Base-by-base conservation (phyloP, 768 basidiomycete species). In the Rhodotorula babjevae region DNA sequence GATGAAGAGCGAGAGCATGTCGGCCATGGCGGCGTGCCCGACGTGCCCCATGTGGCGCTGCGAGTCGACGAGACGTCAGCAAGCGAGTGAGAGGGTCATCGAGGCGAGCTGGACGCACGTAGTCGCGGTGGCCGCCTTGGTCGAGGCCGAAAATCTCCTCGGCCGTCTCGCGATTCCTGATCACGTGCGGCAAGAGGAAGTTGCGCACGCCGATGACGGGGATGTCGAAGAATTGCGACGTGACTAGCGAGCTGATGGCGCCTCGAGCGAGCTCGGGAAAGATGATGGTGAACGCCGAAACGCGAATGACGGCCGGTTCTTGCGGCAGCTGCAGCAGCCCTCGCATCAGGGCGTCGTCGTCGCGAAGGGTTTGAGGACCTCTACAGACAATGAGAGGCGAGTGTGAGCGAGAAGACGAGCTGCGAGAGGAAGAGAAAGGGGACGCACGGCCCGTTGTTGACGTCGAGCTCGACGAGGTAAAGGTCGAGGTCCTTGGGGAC, bases 1-100 rank as follows among this genome's bases (percentile, higher is more conserved):
- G 11, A 74, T 31, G 55, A 64, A 74, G 11, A 74, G 66, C 14
- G 66, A 44, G 7, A 74, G 46, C 73, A 74, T 74, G 63, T 74
- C 73, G 16, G 62, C 73, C 12, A 70, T 42, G 0, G 66, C 69
- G 0, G 16, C 19, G 55, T 74, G 73, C 2, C 61, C 52, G 25
- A 61, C 9, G 10, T n/a, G 23, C 0, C 55, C 49, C 29, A 73
- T 68, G 65, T 73, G 72, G 2, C 72, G 67, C 72, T 73, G 61
- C 21, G 19, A 16, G 31, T 8, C 7, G 47, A 9, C 9, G 33
- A 7, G 14, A 40, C 27, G n/a, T 66, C 25, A 57, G 65, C n/a
- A 29, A 29, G 27, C 4, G 16, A 18, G 7, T 40, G 2, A 25
- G 23, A 7, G 40, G 18, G 42, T 23, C 18, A 0, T 25, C n/a